Base-by-base conservation (phyloP, 768 basidiomycete species). In the Mycena maculata region DNA sequence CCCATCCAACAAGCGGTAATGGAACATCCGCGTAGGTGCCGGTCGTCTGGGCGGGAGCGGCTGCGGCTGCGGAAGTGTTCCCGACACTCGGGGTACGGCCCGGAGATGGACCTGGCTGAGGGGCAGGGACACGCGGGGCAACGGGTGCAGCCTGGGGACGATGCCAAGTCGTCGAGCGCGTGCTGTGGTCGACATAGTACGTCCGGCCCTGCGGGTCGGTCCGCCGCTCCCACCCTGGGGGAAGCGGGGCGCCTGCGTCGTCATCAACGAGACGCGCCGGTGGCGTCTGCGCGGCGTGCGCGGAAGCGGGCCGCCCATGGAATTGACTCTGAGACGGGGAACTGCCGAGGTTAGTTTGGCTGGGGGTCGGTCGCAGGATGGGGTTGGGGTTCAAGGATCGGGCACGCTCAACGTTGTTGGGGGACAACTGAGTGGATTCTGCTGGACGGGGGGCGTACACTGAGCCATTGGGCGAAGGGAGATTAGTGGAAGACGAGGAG, bases 151-250 rank as follows among this genome's bases (percentile, higher is more conserved):
- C 60, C 44, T 73, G 72, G 4, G 88, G 90, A 60, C 89, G 86
- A 71, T 87, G 85, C 95, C 95, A 96, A 23, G 92, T 91, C 39
- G 95, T 96, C 11, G 87, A 85, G 64, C 92, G 88, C 7, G 89
- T 87, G 72, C 87, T 91, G 76, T 96, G 95, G 76, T 97, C 95
- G 64, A 96, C 93, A 75, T 92, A 96, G 78, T 96, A 96, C 25
- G 87, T 78, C 62, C 95, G 81, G 5, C 89, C 90, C 60, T 90
- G 86, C 23, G 84, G 82, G 75, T 95, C 94, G 50, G 84, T 81
- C 31, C 95, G 88, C 65, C 93, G 86, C 76, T 96, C 95, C 93
- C 93, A 96, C 6, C 93, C 93, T 25, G 81, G 76, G 0, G 94
- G 94, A 36, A 96, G 81, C 22, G 88, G 85, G 18, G 84, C 83